Conservation (phyloP, 768 basidiomycete genomes). For the Xanthoconium stramineum region DNA sequence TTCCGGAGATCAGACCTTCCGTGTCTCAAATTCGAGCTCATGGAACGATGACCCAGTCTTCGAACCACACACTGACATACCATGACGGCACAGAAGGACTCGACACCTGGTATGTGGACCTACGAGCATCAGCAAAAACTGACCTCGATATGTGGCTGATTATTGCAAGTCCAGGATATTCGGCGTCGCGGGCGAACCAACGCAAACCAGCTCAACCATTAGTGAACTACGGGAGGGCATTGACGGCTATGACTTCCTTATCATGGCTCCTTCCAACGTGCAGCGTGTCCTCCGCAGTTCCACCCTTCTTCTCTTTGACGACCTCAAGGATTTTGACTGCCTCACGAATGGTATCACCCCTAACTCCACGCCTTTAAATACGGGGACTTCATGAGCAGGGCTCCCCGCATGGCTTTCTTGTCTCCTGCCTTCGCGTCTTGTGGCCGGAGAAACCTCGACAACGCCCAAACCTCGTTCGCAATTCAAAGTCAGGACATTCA, state of each 20-base stretch:
- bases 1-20: background rate
- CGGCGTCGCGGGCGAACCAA: slow-evolving; percentile 1
- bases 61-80: background rate
- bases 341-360: slow-evolving; percentile 14
- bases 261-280: slow-evolving; percentile 7
- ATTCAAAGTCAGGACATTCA: slow-evolving; percentile 25
- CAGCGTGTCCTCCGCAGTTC: slow-evolving; percentile 21
- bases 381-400: slow-evolving; percentile 11
- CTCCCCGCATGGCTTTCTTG: slow-evolving; percentile 21
- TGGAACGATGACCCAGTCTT: too few relatives aligned
- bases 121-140: too few relatives aligned
- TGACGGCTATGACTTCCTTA: slow-evolving; percentile 8
- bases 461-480: slow-evolving; percentile 28
- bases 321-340: slow-evolving; percentile 19
- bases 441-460: slow-evolving; percentile 21
- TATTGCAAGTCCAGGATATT: background rate
- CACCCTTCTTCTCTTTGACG: slow-evolving; percentile 18
- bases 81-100: background rate
- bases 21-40: background rate
- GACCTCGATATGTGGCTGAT: background rate
- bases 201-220: background rate
- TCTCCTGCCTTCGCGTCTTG: slow-evolving; percentile 22
- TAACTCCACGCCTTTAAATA: slow-evolving; percentile 28
- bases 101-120: background rate
- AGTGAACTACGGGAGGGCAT: slow-evolving; percentile 2